Base-by-base conservation (phyloP, 2,329 filamentous ascomycete genomes). In the Cryphonectria carpinicola region DNA sequence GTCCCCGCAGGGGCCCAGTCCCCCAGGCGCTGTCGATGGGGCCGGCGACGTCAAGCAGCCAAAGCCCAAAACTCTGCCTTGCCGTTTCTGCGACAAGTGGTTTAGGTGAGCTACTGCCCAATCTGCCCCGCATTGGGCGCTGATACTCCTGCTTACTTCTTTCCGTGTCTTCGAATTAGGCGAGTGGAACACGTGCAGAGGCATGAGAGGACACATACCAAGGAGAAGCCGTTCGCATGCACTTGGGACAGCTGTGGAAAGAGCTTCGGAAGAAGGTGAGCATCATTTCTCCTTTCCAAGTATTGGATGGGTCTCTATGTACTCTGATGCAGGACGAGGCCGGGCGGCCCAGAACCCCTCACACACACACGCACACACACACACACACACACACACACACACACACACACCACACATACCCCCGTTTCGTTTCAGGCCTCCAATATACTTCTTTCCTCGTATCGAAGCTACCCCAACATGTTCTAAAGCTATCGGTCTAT, bases 131-230 rank as follows among this genome's bases (percentile, higher is more conserved):
- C 62, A 72, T 73, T 70, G 71, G 74, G 76, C 32, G 76, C 65
- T 70, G 74, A 78, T 17, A 43, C 79, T 79, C 79, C 80, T 78
- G 76, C 82, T 84, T 80, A 84, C 81, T 80, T 78, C 79, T 75
- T 74, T 11, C 37, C 37, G 41, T 70, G 78, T 78, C 72, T 77
- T 72, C 76, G 74, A 79, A 79, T 80, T 43, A 89, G 88, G 78
- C 87, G 88, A 76, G 87, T 90, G 74, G 88, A 90, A 79, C 88
- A 90, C 79, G 87, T 90, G 67, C 87, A 90, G 79, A 84, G 88
- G 77, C 88, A 90, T 78, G 87, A 89, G 79, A 84, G 88, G 73
- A 89, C 87, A 46, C 88, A 90, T 79, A 90, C 88, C 74, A 90
- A 90, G 76, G 88, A 90, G 80, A 90, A 90, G 78, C 88, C 88